Evolutionary conservation across 345 rosid genomes (phyloP).

Genomic region (Citropsis articulata): DNA sequence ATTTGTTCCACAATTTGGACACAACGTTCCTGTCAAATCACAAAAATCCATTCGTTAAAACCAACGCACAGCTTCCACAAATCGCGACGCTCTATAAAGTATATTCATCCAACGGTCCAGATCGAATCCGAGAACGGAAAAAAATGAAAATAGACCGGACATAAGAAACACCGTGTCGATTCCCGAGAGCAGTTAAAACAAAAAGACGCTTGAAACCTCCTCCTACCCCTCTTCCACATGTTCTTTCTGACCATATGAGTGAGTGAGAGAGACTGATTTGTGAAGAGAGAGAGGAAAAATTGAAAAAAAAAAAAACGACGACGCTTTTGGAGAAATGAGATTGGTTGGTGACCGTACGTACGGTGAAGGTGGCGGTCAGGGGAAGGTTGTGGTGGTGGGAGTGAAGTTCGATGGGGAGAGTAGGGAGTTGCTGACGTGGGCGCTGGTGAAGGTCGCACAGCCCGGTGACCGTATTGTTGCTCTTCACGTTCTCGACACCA

Average conservation of each 20-base stretch:
- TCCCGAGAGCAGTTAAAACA: neutral
- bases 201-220: neutral
- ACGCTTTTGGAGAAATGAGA: slow-evolving; percentile 30
- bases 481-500: slow-evolving; percentile 72
- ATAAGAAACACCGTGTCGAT: neutral
- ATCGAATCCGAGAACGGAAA: neutral
- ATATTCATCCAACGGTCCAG: neutral
- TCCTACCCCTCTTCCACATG: neutral
- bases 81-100: neutral
- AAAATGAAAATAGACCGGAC: no score
- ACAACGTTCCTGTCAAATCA: neutral
- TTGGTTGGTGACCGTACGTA: slow-evolving; percentile 25
- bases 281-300: neutral
- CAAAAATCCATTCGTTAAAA: neutral
- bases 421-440: slow-evolving; percentile 81
- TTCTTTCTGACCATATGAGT: neutral
- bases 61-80: neutral
- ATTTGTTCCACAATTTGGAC: neutral
- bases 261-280: neutral
- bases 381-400: slow-evolving; percentile 64
- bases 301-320: slow-evolving; percentile 8
- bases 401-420: slow-evolving; percentile 72
- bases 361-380: slow-evolving; percentile 22
- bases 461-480: slow-evolving; percentile 88
- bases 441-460: slow-evolving; percentile 69